Evolutionary conservation across 331 rosid species (phyloP), one percentile per base, ranked within the genome.

Genomic region (Rosa hybrid): DNA sequence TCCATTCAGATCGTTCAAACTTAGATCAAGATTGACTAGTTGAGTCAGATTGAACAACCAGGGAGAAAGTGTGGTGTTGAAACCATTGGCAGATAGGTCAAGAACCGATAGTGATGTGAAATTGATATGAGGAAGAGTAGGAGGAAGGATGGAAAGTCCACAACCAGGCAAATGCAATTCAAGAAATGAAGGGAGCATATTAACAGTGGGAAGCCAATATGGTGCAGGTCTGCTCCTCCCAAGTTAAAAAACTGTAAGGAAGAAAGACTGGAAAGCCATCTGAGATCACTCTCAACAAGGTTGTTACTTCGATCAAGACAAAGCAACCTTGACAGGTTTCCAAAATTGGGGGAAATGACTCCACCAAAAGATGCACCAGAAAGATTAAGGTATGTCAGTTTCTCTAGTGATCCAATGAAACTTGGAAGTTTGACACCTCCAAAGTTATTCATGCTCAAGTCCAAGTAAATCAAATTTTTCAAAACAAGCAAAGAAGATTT

Each of bases 401-500:
- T 77, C 42, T 81, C 21, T 81, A 89, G 34, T 23, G 82, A 80
- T 10, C 84, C 73, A 23, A 89, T 4, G 74, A 80, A 86, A n/a
- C 0, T 4, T 10, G 91, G 93, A 42, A 87, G 68, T 14, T 59
- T 13, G 23, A 42, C 46, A 3, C 48, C 14, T 7, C 38, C 27
- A 5, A 87, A 87, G 17, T 34, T 16, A 68, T 82, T 80, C 60
- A 75, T 80, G 83, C 90, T 86, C 46, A 89, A 72, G 17, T 87
- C 87, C 67, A 89, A 84, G 69, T 79, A 45, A 62, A 0, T 67
- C 14, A 86, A 73, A 74, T 82, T 25, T 71, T 78, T 70, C 64
- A 89, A 71, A 48, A 53, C 65, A 4, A 80, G 57, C 41, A 89
- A 68, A 72, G 90, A 83, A 16, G 79, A 56, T 41, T 12, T 56